Percentiles rank a stretch among this genome's conserved stretches.
Evolutionary conservation across 345 rosid genomes (phyloP).

Genomic region (Firmiana major): DNA sequence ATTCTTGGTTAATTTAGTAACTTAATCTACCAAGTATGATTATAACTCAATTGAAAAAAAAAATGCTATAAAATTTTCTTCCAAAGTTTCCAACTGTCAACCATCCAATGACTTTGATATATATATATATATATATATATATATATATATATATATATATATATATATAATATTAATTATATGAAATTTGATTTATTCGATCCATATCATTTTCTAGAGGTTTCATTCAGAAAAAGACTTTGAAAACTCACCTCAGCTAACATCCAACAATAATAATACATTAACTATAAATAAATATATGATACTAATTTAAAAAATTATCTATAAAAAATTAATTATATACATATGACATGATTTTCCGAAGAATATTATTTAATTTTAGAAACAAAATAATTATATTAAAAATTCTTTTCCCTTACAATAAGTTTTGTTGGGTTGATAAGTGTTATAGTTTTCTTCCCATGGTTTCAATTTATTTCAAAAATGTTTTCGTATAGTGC

Average conservation of each 20-base stretch:
- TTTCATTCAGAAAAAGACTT: not conserved
- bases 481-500: not conserved
- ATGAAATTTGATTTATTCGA: not conserved
- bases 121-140: not conserved
- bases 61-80: not conserved
- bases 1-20: not conserved
- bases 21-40: not conserved
- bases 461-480: not conserved
- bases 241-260: constrained; percentile 3
- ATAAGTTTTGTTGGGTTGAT: not conserved
- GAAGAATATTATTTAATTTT: not conserved
- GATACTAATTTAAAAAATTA: not conserved
- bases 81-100: not conserved
- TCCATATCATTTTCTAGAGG: not conserved
- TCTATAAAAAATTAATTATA: too few species aligned
- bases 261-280: not conserved
- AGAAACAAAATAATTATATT: not conserved
- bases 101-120: not conserved
- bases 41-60: not conserved
- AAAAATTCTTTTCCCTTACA: not conserved
- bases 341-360: not conserved
- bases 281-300: not conserved
- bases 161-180: not conserved
- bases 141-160: too few species aligned
- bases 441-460: not conserved